Percentiles rank a stretch among this genome's conserved stretches.
These are phyloP conservation scores for sunflower (Helianthus annuus) DNA, from an alignment of 129 eudicot genomes.

Conservation along the genomic window HanXRQr2.0-SUNRISE NC_035449.2:90097961-90098460, in stretches of 20 bases:
- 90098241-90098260: neutral
- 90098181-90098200: too few relatives aligned
- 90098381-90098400: conserved; percentile 63
- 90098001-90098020: conserved; percentile 12
- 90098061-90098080: neutral
- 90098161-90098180: neutral
- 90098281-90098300: conserved; percentile 91
- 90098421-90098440: conserved; percentile 99
- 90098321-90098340: conserved; percentile 99
- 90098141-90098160: conserved; percentile 17
- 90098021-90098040: conserved; percentile 18
- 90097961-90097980: conserved; percentile 16
- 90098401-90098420: conserved; percentile 65
- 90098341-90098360: conserved; percentile 96
- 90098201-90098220: neutral
- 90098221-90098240: neutral
- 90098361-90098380: conserved; percentile 88
- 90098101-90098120: conserved; percentile 11
- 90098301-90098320: conserved; percentile 91
- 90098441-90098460: conserved; percentile 94
- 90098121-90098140: conserved; percentile 3
- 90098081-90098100: neutral
- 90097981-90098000: conserved; percentile 12
- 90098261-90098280: conserved; percentile 71
- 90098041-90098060: conserved; percentile 2